Conservation (phyloP, 371 early-diverging fungal species). For the Syncephalis plumigaleata region DNA sequence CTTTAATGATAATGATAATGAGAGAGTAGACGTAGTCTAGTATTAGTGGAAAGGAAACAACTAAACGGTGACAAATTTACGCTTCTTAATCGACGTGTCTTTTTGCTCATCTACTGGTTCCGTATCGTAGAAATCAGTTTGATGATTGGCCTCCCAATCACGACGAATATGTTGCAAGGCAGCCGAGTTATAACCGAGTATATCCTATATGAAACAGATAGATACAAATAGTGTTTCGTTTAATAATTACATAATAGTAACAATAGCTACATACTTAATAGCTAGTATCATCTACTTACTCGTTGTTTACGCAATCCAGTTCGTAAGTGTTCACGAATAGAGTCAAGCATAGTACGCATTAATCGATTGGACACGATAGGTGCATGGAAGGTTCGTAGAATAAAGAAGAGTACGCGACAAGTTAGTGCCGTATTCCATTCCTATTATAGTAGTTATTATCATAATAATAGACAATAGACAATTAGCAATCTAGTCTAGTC, state of each 20-base stretch:
- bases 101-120: slow-evolving; percentile 21
- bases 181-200: slow-evolving; percentile 63
- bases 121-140: slow-evolving; percentile 56
- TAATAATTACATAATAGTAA: background rate
- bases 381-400: slow-evolving; percentile 68
- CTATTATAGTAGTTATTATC: slow-evolving; percentile 16
- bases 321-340: slow-evolving; percentile 45
- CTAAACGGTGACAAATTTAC: slow-evolving; percentile 34
- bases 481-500: background rate
- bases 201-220: slow-evolving; percentile 23
- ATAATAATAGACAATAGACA: no score
- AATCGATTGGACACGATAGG: slow-evolving; percentile 60
- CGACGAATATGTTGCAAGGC: slow-evolving; percentile 47
- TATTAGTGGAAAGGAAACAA: background rate
- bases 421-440: slow-evolving; percentile 58
- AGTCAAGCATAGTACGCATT: slow-evolving; percentile 58
- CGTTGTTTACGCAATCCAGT: slow-evolving; percentile 44
- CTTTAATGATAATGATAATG: no score
- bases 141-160: slow-evolving; percentile 50
- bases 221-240: background rate
- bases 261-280: no score
- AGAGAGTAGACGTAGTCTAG: background rate
- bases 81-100: slow-evolving; percentile 38
- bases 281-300: no score
- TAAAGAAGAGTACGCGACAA: slow-evolving; percentile 59